These are phyloP conservation scores for Morella rubra DNA, from an alignment of 306 rosid species.

Conservation along the genomic window DNA sequence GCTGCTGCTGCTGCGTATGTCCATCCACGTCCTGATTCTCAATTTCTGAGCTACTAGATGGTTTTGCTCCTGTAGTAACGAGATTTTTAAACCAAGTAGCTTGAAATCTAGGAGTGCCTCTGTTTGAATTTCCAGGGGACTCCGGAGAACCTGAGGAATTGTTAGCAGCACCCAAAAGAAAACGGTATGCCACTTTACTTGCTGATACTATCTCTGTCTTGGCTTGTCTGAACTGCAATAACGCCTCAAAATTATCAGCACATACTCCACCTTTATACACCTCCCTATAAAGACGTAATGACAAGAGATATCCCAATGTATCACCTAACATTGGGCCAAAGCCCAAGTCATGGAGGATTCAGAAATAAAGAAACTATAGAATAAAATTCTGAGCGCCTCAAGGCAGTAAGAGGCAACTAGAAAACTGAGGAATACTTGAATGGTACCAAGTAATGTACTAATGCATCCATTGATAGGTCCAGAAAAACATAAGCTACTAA, in stretches of 20 bases:
- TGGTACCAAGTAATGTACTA: neutral
- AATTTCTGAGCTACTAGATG: constrained; percentile 73
- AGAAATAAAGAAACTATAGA: no score
- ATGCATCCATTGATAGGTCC: neutral
- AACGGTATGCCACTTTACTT: constrained; percentile 94
- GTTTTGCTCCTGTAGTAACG: constrained; percentile 77
- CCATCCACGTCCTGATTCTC: constrained; percentile 51
- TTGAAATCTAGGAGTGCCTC: constrained; percentile 72
- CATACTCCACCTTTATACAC: neutral
- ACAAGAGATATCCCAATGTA: neutral
- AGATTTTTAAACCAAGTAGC: constrained; percentile 83
- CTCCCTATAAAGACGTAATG: neutral
- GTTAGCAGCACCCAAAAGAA: constrained; percentile 71
- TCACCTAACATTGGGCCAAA: neutral
- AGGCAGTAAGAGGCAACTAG: neutral
- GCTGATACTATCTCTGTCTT: constrained; percentile 89
- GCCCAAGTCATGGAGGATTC: neutral
- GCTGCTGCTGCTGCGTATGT: constrained; percentile 31
- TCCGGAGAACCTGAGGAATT: constrained; percentile 51
- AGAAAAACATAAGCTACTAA: neutral
- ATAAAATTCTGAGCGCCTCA: neutral
- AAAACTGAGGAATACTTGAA: neutral
- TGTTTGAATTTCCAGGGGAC: constrained; percentile 63
- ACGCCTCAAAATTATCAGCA: constrained; percentile 10
- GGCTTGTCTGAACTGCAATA: constrained; percentile 89